A percentile compares a stretch with the other conserved stretches of the same genome.
Evolutionary conservation across 208 protist genomes (phyloP).

Genomic region (Wallacemonas sp.): DNA sequence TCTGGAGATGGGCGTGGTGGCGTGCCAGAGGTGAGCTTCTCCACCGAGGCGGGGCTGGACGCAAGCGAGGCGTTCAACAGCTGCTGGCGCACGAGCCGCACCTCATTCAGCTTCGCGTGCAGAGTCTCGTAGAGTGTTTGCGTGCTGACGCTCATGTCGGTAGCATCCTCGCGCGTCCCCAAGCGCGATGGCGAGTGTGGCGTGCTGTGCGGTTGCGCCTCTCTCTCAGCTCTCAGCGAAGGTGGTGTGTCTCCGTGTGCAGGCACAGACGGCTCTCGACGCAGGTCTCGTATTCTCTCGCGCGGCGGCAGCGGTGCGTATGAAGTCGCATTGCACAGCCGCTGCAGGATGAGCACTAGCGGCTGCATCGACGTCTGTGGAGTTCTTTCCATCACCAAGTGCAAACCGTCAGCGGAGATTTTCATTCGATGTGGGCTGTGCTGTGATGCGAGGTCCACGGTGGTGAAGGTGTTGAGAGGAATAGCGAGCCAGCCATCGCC

Average conservation of each 20-base stretch:
- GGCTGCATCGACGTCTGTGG: not conserved
- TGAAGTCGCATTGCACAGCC: too few relatives aligned
- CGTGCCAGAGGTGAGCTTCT: too few relatives aligned
- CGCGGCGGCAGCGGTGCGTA: too few relatives aligned
- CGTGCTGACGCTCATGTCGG: not conserved
- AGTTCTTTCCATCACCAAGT: not conserved
- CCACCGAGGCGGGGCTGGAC: too few relatives aligned
- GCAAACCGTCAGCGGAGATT: not conserved
- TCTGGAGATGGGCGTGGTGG: too few relatives aligned
- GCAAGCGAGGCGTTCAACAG: not conserved
- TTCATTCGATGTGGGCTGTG: not conserved
- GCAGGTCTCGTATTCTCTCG: too few relatives aligned
- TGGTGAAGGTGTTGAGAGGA: not conserved
- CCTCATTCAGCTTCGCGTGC: not conserved
- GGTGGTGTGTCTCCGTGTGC: too few relatives aligned
- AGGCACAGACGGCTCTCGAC: too few relatives aligned
- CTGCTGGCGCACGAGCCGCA: not conserved
- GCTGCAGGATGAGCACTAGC: not conserved
- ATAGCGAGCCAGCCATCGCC: not conserved
- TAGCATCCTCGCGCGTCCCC: too few relatives aligned
- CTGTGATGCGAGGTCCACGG: not conserved
- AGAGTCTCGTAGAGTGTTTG: not conserved
- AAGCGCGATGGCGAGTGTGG: too few relatives aligned
- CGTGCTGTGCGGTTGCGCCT: too few relatives aligned
- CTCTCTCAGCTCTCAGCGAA: too few relatives aligned